phyloP scores from a whole-genome alignment of 345 rosid genomes.

The Brassica incana region DNA sequence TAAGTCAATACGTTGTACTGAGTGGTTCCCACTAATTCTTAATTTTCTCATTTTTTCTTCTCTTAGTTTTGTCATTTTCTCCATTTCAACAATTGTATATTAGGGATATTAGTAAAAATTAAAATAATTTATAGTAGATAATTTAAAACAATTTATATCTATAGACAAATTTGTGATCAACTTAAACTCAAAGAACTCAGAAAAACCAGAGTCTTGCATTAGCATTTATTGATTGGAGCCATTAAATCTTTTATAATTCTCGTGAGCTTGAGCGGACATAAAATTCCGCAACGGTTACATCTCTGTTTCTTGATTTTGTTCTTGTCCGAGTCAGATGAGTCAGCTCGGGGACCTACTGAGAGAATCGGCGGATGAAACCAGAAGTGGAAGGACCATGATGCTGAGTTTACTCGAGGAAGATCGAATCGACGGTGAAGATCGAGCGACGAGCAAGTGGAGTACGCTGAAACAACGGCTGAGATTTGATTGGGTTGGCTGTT shows the following conservation, averaged over 20 bases:
- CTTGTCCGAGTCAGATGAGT: constrained; percentile 32
- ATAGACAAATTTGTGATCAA: constrained; percentile 18
- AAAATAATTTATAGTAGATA: background rate
- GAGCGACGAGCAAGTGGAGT: constrained; percentile 51
- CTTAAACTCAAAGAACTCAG: background rate
- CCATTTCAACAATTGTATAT: background rate
- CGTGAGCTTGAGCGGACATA: constrained; percentile 22
- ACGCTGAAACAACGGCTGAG: constrained; percentile 63
- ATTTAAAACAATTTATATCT: background rate
- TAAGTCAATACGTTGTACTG: constrained; percentile 31
- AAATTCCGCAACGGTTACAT: background rate
- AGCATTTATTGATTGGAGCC: constrained; percentile 39
- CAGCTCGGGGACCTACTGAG: constrained; percentile 40
- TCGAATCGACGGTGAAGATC: constrained; percentile 44
- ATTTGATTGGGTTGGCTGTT: constrained; percentile 65
- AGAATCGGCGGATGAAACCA: constrained; percentile 25
- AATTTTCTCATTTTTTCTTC: background rate
- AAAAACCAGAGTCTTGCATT: constrained; percentile 18
- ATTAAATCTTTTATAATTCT: constrained; percentile 25
- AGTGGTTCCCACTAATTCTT: constrained; percentile 33
- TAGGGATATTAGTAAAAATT: background rate
- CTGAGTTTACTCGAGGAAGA: constrained; percentile 33
- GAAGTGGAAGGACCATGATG: constrained; percentile 36
- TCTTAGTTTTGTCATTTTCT: constrained; percentile 31
- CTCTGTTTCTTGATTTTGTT: background rate